Conservation (phyloP, 139 green algal species). For the Deuterostichococcus epilithicus region DNA sequence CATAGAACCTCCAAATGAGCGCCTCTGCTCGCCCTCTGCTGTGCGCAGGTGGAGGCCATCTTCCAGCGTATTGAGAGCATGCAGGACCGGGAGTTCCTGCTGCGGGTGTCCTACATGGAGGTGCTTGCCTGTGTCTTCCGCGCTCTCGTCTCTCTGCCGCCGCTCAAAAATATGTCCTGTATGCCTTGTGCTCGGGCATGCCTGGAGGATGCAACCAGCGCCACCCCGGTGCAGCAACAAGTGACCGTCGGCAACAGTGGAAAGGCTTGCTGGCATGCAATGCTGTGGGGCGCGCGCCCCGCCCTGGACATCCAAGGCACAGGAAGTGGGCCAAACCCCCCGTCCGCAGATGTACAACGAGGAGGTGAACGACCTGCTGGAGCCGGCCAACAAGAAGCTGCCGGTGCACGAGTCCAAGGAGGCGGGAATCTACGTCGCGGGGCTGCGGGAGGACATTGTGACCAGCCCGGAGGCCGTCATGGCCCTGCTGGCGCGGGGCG, state of each 20-base stretch:
- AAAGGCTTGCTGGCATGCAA: no score
- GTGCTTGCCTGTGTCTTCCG: constrained; percentile 35
- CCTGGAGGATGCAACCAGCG: no score
- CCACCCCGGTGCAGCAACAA: not conserved
- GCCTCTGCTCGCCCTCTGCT: constrained; percentile 62
- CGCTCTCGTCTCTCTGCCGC: no score
- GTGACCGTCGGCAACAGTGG: no score
- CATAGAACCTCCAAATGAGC: not conserved
- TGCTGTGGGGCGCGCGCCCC: no score
- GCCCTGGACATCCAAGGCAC: no score
- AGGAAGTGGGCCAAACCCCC: no score
- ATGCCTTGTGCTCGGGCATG: no score
- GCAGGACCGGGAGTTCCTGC: constrained; percentile 81
- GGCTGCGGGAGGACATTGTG: constrained; percentile 93
- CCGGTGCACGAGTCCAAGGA: constrained; percentile 81
- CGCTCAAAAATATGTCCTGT: no score
- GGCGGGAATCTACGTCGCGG: constrained; percentile 83
- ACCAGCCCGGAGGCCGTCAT: constrained; percentile 75
- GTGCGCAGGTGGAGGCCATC: constrained; percentile 41
- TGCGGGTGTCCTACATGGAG: constrained; percentile 97
- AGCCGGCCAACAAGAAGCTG: constrained; percentile 71
- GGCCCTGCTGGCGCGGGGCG: constrained; percentile 70
- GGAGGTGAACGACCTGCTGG: constrained; percentile 93
- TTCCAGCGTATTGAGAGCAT: constrained; percentile 66
- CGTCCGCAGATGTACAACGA: constrained; percentile 93